Evolutionary conservation across 106 monocot species (phyloP).

Genomic region (Dioscorea dumetorum): DNA sequence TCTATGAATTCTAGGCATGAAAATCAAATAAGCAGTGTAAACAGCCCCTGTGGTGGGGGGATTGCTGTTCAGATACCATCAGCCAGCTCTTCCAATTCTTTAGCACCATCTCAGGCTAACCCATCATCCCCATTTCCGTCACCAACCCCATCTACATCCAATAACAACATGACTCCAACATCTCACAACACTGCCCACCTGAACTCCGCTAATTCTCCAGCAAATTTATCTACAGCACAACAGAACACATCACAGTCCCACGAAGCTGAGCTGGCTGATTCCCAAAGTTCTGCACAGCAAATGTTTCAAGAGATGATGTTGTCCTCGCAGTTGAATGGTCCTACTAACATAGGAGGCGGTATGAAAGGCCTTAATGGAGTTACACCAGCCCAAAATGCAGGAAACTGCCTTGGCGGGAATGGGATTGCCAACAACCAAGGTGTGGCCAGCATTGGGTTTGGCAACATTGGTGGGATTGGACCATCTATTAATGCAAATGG

Average conservation of each 20-base stretch:
- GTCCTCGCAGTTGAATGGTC: conserved; percentile 40
- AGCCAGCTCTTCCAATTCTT: conserved; percentile 46
- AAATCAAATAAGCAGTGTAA: conserved; percentile 18
- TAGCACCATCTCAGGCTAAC: conserved; percentile 38
- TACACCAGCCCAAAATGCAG: conserved; percentile 6
- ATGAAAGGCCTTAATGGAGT: conserved; percentile 14
- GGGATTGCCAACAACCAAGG: conserved; percentile 23
- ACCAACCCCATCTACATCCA: conserved; percentile 44
- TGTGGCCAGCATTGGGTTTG: conserved; percentile 20
- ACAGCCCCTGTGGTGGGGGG: conserved; percentile 26
- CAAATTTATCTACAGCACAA: conserved; percentile 2
- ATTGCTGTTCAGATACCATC: conserved; percentile 40
- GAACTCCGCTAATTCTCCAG: conserved; percentile 10
- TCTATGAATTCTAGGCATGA: conserved; percentile 57
- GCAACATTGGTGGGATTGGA: conserved; percentile 14
- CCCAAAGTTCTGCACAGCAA: conserved; percentile 64
- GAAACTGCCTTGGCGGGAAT: conserved; percentile 22
- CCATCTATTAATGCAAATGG: conserved; percentile 3
- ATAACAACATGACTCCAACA: conserved; percentile 20
- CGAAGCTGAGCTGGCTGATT: conserved; percentile 38
- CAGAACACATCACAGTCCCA: conserved; percentile 15
- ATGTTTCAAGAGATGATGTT: conserved; percentile 82
- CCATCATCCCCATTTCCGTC: conserved; percentile 44
- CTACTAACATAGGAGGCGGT: conserved; percentile 11
- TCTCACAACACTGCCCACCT: conserved; percentile 25